Conservation (phyloP, 2,329 filamentous ascomycete species). For the Aspergillus phoenicis region DNA sequence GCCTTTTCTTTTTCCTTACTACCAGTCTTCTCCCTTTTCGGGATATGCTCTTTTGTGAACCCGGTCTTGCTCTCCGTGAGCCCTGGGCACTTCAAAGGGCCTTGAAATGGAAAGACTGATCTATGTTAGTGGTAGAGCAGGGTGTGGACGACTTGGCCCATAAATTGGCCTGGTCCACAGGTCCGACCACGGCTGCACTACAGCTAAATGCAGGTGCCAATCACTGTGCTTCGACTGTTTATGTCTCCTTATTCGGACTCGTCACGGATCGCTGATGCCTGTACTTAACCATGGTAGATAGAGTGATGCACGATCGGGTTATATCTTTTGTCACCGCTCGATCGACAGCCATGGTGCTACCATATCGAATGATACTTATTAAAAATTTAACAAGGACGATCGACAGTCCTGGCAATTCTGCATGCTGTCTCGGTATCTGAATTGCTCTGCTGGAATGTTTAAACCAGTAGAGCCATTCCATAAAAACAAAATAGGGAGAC, state of each 20-base stretch:
- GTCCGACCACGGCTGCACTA: constrained; percentile 13
- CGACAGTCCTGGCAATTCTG: neutral
- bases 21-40: neutral
- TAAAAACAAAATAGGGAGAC: neutral
- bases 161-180: neutral
- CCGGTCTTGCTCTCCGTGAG: neutral
- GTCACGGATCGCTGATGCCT: neutral
- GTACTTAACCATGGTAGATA: neutral
- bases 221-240: neutral
- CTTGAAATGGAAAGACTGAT: neutral
- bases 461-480: neutral
- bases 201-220: constrained; percentile 2
- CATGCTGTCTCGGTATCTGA: neutral
- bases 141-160: neutral
- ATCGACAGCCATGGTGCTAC: neutral
- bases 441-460: neutral
- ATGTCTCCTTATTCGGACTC: neutral
- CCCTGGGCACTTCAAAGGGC: neutral
- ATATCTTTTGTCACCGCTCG: neutral
- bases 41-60: neutral
- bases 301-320: neutral
- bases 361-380: neutral
- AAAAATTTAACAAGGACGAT: neutral
- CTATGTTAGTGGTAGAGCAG: neutral
- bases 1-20: neutral